Evolutionary conservation across 2,329 filamentous ascomycete species (phyloP), one percentile per base, ranked within the genome.

Genomic region (Fusarium agapanthi): DNA sequence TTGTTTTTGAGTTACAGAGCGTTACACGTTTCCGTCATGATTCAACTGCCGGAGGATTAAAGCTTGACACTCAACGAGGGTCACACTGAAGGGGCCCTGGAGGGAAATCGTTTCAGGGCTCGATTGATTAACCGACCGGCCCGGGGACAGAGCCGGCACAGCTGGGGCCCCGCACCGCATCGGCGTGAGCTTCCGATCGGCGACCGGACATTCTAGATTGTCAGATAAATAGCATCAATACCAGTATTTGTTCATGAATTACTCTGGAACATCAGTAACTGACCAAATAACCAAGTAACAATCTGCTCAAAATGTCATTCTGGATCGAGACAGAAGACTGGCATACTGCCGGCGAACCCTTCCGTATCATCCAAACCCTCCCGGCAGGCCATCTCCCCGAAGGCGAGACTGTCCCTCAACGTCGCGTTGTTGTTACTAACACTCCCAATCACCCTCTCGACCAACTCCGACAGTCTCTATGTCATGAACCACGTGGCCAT

Each of bases 311-410:
- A 10, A 67, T 67, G 64, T 43, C 72, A 2, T 77, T 48, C 24
- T 78, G 76, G 76, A 62, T 78, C 6, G 62, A 72, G 2, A 65
- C 76, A 1, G 75, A 78, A 53, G 75, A 78, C 37, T 78, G 76
- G 75, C 75, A 78, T 45, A 75, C 76, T 1, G 76, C 76, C 20
- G 76, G 76, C 15, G 76, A 78, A 35, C 75, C 76, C 6, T 78
- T 78, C 32, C 76, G 75, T 9, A 71, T 78, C 24, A 40, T 78
- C 26, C 24, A 69, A 34, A 62, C 50, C 3, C 65, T 76, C 2
- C 75, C 76, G 0, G 1, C 12, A 7, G 54, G 26, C 3, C 16
- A 65, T 18, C 48, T 75, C 1, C 69, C 72, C 7, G 20, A 50
- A 0, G 60, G 16, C 4, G 5, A 41, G 32, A 71, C 69, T 16